phyloP scores from a whole-genome alignment of 192 early-diverging fungal species.

The Podila horticola region DNA sequence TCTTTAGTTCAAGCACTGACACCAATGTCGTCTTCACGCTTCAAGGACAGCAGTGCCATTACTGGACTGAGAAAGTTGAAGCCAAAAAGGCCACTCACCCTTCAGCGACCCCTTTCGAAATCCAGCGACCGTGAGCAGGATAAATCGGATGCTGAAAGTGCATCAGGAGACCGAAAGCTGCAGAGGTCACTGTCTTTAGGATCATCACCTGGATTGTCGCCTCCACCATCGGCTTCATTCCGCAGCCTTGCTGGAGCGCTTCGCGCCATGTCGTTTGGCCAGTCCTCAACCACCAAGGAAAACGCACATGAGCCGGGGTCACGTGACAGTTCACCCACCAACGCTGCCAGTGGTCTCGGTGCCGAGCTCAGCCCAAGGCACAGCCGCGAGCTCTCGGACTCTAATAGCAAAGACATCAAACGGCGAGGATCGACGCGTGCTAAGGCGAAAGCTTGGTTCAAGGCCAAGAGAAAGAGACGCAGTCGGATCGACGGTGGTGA shows the following conservation, averaged over 20 bases:
- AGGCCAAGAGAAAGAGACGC: slow-evolving; percentile 26
- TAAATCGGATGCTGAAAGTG: background rate
- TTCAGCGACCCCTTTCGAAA: slow-evolving; percentile 5
- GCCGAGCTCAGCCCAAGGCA: slow-evolving; percentile 15
- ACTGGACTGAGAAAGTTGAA: slow-evolving; percentile 20
- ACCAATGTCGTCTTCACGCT: background rate
- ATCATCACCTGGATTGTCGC: slow-evolving; percentile 3
- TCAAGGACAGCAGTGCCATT: slow-evolving; percentile 2
- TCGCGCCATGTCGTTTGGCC: slow-evolving; percentile 44
- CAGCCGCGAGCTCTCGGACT: slow-evolving; percentile 34
- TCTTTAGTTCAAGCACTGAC: background rate
- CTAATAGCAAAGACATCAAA: slow-evolving; percentile 25
- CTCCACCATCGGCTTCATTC: slow-evolving; percentile 25
- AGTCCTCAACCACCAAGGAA: slow-evolving; percentile 2
- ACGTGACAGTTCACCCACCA: background rate
- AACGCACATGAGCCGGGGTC: background rate
- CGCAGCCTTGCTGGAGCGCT: slow-evolving; percentile 32
- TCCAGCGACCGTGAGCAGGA: slow-evolving; percentile 3
- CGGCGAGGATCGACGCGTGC: slow-evolving; percentile 26
- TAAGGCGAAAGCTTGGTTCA: slow-evolving; percentile 50
- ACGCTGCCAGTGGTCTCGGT: background rate
- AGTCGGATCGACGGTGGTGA: slow-evolving; percentile 6
- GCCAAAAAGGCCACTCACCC: slow-evolving; percentile 23
- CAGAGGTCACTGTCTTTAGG: slow-evolving; percentile 11
- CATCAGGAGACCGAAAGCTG: background rate